A percentile compares a stretch with the other conserved stretches of the same genome.
Conservation (phyloP, 2,329 filamentous ascomycete species). For the Cryphonectria japonica region DNA sequence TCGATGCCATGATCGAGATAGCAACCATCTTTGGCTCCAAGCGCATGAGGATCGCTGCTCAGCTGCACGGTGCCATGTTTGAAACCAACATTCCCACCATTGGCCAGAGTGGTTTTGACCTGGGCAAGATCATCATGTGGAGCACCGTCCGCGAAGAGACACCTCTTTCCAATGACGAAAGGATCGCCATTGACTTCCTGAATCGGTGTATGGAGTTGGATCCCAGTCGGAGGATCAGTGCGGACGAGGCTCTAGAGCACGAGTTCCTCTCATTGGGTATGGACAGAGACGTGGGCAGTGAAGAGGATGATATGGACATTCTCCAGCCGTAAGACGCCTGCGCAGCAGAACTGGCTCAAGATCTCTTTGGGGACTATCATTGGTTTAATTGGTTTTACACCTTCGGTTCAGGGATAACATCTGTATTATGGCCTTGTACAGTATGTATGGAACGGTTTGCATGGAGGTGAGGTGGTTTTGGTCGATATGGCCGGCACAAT, state of each 20-base stretch:
- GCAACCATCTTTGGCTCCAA: slow-evolving; percentile 88
- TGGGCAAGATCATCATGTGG: slow-evolving; percentile 96
- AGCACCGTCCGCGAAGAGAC: slow-evolving; percentile 73
- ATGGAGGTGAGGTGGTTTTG: neutral
- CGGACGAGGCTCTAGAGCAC: slow-evolving; percentile 73
- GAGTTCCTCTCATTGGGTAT: slow-evolving; percentile 62
- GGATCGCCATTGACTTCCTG: slow-evolving; percentile 73
- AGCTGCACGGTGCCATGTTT: slow-evolving; percentile 87
- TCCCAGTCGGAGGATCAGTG: slow-evolving; percentile 73
- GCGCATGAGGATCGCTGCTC: slow-evolving; percentile 80
- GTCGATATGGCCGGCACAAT: neutral
- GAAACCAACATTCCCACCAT: slow-evolving; percentile 93
- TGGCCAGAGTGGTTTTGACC: slow-evolving; percentile 78
- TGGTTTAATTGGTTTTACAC: neutral
- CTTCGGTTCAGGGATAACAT: neutral
- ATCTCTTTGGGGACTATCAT: neutral
- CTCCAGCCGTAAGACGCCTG: slow-evolving; percentile 30
- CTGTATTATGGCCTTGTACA: slow-evolving; percentile 4
- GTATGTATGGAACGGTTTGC: neutral
- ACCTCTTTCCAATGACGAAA: slow-evolving; percentile 67
- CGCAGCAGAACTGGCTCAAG: neutral
- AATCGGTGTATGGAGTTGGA: slow-evolving; percentile 76
- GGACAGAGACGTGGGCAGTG: slow-evolving; percentile 40
- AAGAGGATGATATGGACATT: slow-evolving; percentile 61
- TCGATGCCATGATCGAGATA: slow-evolving; percentile 97